Base-by-base conservation (phyloP, 2,329 filamentous ascomycete species). In the Pestalotiopsis sp. region DNA sequence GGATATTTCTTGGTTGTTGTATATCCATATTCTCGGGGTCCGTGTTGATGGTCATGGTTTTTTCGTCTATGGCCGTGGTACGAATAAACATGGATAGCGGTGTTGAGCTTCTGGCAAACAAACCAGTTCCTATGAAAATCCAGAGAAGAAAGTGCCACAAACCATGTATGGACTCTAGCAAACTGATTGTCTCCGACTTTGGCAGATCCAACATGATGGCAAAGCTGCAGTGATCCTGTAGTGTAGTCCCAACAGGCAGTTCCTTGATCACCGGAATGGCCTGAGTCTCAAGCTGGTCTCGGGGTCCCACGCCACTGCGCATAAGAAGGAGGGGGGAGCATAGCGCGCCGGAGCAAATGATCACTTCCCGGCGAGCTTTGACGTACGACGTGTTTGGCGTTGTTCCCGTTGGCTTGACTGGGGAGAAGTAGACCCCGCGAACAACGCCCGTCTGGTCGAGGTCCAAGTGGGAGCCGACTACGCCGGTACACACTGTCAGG, bases 231-330 rank as follows among this genome's bases (percentile, higher is more conserved):
- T 80, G 79, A 61, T 81, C 79, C 1, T 67, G 67, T 4, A 80
- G 67, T 11, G 72, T 68, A 3, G 69, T 65, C 13, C 77, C 78
- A 0, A 79, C 78, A 0, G 74, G 74, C 2, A 79, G 62, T 7
- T 78, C 72, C 27, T 71, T 73, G 7, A 75, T 39, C 4, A 73
- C 49, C 1, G 74, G 69, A 4, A 80, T 77, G 0, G 67, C 71
- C 23, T 73, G 68, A 0, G 64, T 45, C 20, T 74, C 68, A 4
- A 76, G 62, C 2, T 75, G 68, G 0, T 67, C 41, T 49, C 38
- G 68, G 2, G 78, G 76, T 0, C 79, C 78, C 13, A 81, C 75
- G 6, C 78, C 78, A 68, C 78, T 80, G 23, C 78, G 69, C 70
- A 78, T 71, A 1, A 81, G 72, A 13, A 80, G 61, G 65, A 80